Evolutionary conservation across 129 eudicot genomes (phyloP), one percentile per base, ranked within the genome.

Genomic region (Tanacetum coccineum): DNA sequence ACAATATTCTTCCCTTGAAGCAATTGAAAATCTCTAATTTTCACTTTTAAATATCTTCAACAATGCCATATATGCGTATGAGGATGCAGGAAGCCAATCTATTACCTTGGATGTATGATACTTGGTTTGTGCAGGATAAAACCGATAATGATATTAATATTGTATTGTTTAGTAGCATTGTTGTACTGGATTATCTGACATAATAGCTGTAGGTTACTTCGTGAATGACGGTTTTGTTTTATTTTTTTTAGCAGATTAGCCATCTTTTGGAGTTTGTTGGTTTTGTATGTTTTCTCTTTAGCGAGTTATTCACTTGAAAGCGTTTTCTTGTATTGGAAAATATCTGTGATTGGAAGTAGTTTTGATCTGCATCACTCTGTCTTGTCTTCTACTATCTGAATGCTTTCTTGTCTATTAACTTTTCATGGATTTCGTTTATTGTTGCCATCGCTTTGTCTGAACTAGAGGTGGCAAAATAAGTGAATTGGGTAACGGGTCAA

Each of bases 1-100:
- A 12, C 81, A 78, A n/a, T 87, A 87, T 76, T 76, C 74, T 60
- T 75, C 88, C 48, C 67, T 81, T 14, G 83, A 87, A 77, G 88
- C 81, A 70, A 81, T 87, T 18, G 83, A 87, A 62, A 76, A 77
- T 51, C 82, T 91, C 12, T 89, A 73, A 56, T 13, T 49, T 64
- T 62, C 47, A 46, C 59, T 63, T 36, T 36, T 36, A 36, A 46
- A 65, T 67, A 45, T 13, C 19, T 9, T 8, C n/a, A 52, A 52
- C 21, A 14, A 9, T 53, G 28, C 22, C 12, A 25, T 64, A 42
- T 54, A 7, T 12, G 25, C 13, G 28, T 19, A 49, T 50, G 20
- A 30, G 12, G 40, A 48, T 60, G 77, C 63, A 21, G 64, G 64
- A 15, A 7, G 42, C 42, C 39, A 6, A 4, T 30, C 30, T 26